Conservation (phyloP, 2,329 filamentous ascomycete genomes). For the Cladosporium sp. region DNA sequence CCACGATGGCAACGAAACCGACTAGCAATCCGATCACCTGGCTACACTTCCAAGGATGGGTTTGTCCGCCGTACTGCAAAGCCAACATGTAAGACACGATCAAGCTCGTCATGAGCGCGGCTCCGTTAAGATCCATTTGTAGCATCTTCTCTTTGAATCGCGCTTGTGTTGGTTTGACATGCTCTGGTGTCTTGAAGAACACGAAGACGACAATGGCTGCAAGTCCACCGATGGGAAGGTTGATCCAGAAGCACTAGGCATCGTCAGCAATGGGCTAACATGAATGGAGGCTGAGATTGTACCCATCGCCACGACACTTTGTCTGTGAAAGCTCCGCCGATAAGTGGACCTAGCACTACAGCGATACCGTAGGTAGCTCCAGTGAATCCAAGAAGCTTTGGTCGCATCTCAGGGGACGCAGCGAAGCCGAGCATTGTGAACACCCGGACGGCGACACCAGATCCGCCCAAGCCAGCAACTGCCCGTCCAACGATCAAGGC, state of each 20-base stretch:
- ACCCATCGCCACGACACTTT: slow-evolving; percentile 38
- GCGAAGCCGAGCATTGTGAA: slow-evolving; percentile 52
- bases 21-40: slow-evolving; percentile 29
- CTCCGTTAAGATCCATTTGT: slow-evolving; percentile 52
- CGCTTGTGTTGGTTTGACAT: slow-evolving; percentile 11
- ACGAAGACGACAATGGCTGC: slow-evolving; percentile 29
- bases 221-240: slow-evolving; percentile 45
- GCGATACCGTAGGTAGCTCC: slow-evolving; percentile 43
- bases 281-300: background rate
- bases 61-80: slow-evolving; percentile 49
- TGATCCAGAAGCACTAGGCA: slow-evolving; percentile 39
- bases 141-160: slow-evolving; percentile 46
- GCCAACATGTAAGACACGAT: slow-evolving; percentile 45
- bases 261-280: background rate
- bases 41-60: slow-evolving; percentile 36
- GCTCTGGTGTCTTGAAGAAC: slow-evolving; percentile 30
- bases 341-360: slow-evolving; percentile 43
- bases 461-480: slow-evolving; percentile 54
- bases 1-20: slow-evolving; percentile 41
- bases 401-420: slow-evolving; percentile 44
- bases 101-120: slow-evolving; percentile 42
- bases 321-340: slow-evolving; percentile 46
- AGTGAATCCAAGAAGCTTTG: slow-evolving; percentile 43
- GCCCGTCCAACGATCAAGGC: slow-evolving; percentile 59
- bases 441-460: slow-evolving; percentile 55